Base-by-base conservation (phyloP, 345 rosid species). In the Boechera divaricarpa region DNA sequence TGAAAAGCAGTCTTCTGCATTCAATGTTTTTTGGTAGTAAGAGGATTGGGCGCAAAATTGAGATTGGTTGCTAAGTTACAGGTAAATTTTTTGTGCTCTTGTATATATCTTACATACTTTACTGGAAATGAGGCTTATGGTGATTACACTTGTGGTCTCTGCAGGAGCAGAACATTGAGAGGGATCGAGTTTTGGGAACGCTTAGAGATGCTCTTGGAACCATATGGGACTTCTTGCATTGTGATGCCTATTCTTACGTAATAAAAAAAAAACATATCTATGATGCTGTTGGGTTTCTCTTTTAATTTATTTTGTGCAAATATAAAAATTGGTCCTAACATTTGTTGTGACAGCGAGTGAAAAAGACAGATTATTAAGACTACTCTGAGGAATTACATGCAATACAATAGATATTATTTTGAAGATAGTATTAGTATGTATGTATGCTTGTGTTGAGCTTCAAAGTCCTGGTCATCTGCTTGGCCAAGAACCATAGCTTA, bases 11-110 rank as follows among this genome's bases (percentile, higher is more conserved):
- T 21, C 21, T 21, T 21, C 21, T 21, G 21, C 21, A 21, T 21
- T 21, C 21, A 21, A 21, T 21, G 21, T 21, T 21, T 21, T 21
- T 21, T 21, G 21, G 21, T 21, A 21, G 21, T 21, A 21, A 21
- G 21, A 21, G 21, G 44, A 41, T 41, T 10, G 0, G 1, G 13
- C 1, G 1, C 4, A 39, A 10, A 10, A 0, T 1, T 39, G 11
- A 18, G 54, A 7, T 49, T 49, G 10, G 26, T 6, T n/a, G 7
- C 86, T 63, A 79, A 78, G 59, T 36, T 74, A 44, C 72, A 74
- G 51, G 72, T 74, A 21, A 74, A 33, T 51, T 3, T 7, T 3
- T 16, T 7, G 53, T 49, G 26, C 2, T 2, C 7, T 21, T 21
- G 21, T 36, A 51, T 32, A 13, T 21, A 9, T 48, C 39, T 39